Conservation (phyloP, 2,329 filamentous ascomycete genomes). For the Colletotrichum agaves region DNA sequence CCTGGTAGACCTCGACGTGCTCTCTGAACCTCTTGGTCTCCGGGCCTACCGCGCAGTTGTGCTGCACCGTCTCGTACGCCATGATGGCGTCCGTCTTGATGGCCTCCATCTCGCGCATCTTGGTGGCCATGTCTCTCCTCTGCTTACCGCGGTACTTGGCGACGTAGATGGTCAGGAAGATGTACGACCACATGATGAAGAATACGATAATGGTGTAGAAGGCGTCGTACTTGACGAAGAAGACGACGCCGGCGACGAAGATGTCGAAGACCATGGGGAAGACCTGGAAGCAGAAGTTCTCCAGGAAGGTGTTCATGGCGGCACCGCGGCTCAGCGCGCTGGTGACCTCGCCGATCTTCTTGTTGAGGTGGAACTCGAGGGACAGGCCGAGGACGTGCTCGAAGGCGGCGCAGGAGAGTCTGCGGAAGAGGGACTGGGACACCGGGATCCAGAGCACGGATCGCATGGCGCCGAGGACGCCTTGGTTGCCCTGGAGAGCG, state of each 20-base stretch:
- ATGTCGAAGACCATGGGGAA: slow-evolving; percentile 63
- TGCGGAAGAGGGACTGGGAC: slow-evolving; percentile 54
- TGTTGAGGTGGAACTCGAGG: slow-evolving; percentile 62
- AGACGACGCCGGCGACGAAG: slow-evolving; percentile 58
- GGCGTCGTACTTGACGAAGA: slow-evolving; percentile 57
- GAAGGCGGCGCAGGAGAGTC: slow-evolving; percentile 57
- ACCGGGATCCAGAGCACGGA: slow-evolving; percentile 61
- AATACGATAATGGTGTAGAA: slow-evolving; percentile 61
- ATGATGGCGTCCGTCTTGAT: slow-evolving; percentile 57
- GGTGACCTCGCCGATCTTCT: slow-evolving; percentile 62
- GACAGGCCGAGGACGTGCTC: slow-evolving; percentile 59
- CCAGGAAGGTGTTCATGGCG: slow-evolving; percentile 60
- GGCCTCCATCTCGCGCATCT: slow-evolving; percentile 57
- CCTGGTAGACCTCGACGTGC: slow-evolving; percentile 66
- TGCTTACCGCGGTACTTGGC: slow-evolving; percentile 57
- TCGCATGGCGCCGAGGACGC: slow-evolving; percentile 53
- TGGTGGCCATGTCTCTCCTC: slow-evolving; percentile 55
- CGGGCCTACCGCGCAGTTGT: slow-evolving; percentile 70
- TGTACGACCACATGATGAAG: slow-evolving; percentile 60
- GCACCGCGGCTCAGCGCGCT: slow-evolving; percentile 60
- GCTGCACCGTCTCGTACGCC: slow-evolving; percentile 68
- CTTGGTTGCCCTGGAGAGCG: slow-evolving; percentile 57
- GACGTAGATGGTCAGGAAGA: slow-evolving; percentile 62
- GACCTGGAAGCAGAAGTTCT: slow-evolving; percentile 59
- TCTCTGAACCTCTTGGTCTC: slow-evolving; percentile 68